Percentiles rank a stretch among this genome's conserved stretches.
Conservation (phyloP, 345 rosid species). For the Adansonia digitata region DNA sequence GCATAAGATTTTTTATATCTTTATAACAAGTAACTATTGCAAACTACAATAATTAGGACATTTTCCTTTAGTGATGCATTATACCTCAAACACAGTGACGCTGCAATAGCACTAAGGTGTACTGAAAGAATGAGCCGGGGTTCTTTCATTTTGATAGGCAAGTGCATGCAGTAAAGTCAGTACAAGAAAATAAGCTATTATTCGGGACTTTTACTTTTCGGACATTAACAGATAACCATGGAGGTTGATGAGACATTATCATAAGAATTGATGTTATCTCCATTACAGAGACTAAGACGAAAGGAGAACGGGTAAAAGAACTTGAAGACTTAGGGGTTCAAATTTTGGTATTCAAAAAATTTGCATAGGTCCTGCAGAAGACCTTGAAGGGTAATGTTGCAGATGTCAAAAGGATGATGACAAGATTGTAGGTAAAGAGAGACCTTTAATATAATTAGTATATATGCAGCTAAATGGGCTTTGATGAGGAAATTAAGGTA, state of each 20-base stretch:
- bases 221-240: too few relatives aligned
- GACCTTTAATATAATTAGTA: background rate
- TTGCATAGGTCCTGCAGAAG: too few relatives aligned
- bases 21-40: background rate
- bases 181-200: background rate
- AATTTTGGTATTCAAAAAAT: too few relatives aligned
- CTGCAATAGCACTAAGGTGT: background rate
- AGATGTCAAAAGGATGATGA: too few relatives aligned
- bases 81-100: background rate
- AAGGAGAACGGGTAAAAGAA: too few relatives aligned
- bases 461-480: background rate
- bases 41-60: background rate
- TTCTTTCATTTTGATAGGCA: background rate
- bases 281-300: too few relatives aligned
- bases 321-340: too few relatives aligned
- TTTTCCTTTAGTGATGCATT: background rate
- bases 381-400: too few relatives aligned
- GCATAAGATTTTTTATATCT: background rate
- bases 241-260: background rate
- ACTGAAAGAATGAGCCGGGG: background rate
- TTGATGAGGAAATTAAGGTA: background rate
- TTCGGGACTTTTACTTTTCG: too few relatives aligned
- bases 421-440: too few relatives aligned
- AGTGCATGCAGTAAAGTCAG: background rate
- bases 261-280: background rate